Conservation (phyloP, 164 flowering plant species). For the Umbellularia californica region DNA sequence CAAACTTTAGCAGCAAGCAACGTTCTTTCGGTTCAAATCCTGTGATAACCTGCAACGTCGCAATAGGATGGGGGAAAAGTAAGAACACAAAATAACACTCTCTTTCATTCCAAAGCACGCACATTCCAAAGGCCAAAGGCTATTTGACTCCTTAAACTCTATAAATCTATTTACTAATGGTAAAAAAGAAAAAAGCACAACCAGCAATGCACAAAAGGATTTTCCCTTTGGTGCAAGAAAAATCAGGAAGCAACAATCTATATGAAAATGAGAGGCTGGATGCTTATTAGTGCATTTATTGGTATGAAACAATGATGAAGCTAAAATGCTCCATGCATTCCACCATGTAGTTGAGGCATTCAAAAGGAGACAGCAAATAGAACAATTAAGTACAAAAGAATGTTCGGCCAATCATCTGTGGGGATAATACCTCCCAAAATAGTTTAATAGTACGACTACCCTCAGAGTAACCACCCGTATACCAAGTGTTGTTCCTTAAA, state of each 20-base stretch:
- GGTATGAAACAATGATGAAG: neutral
- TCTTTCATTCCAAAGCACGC: neutral
- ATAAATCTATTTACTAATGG: too few relatives aligned
- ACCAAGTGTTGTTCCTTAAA: constrained; percentile 68
- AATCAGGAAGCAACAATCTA: too few relatives aligned
- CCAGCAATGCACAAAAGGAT: neutral
- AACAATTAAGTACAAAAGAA: neutral
- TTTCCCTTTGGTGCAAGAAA: neutral
- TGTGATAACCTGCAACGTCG: constrained; percentile 52
- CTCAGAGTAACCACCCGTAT: constrained; percentile 93
- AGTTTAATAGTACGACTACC: constrained; percentile 90
- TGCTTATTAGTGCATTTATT: too few relatives aligned
- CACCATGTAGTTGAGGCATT: too few relatives aligned
- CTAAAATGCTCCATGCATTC: neutral
- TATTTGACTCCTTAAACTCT: too few relatives aligned
- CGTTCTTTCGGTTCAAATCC: constrained; percentile 86
- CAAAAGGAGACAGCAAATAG: neutral
- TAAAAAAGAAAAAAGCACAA: neutral
- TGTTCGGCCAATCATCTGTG: neutral
- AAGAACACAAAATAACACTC: neutral
- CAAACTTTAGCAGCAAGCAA: constrained; percentile 90
- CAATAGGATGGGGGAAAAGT: neutral
- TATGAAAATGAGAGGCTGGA: too few relatives aligned
- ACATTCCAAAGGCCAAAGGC: too few relatives aligned
- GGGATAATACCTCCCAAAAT: constrained; percentile 85